Percentiles rank a stretch among this genome's conserved stretches.
Evolutionary conservation across 805 yeast species (phyloP).

Genomic region (Komagataella populi): DNA sequence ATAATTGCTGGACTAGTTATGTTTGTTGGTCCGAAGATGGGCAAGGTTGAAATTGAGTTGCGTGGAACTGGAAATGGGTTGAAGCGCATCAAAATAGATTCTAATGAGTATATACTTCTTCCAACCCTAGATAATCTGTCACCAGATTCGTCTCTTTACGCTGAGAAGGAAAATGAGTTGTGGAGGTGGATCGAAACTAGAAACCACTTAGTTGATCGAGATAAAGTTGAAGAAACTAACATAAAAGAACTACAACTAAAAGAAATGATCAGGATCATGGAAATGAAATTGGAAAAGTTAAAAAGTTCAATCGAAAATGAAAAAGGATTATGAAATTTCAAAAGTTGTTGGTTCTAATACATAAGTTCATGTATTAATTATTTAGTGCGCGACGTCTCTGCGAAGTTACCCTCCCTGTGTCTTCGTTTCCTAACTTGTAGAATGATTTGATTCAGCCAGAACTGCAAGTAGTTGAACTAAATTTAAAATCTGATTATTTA

Average conservation of each 20-base stretch:
- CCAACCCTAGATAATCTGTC: neutral
- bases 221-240: slow-evolving; percentile 1
- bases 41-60: neutral
- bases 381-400: neutral
- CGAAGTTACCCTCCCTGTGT: neutral
- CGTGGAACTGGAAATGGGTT: neutral
- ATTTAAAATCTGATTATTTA: neutral
- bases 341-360: too few relatives aligned
- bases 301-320: neutral
- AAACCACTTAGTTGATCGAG: slow-evolving; percentile 11
- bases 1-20: neutral
- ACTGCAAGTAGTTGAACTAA: neutral
- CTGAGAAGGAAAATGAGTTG: slow-evolving; percentile 40
- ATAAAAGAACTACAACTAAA: slow-evolving; percentile 26
- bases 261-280: slow-evolving; percentile 32
- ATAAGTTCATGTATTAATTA: too few relatives aligned
- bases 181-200: slow-evolving; percentile 60
- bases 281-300: slow-evolving; percentile 24
- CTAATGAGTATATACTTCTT: neutral
- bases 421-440: neutral
- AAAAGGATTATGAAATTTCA: too few relatives aligned
- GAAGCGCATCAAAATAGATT: neutral
- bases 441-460: neutral
- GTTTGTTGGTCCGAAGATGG: neutral
- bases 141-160: slow-evolving; percentile 10